phyloP scores from a whole-genome alignment of 805 yeast genomes.

The Candida pseudofarinosa region DNA sequence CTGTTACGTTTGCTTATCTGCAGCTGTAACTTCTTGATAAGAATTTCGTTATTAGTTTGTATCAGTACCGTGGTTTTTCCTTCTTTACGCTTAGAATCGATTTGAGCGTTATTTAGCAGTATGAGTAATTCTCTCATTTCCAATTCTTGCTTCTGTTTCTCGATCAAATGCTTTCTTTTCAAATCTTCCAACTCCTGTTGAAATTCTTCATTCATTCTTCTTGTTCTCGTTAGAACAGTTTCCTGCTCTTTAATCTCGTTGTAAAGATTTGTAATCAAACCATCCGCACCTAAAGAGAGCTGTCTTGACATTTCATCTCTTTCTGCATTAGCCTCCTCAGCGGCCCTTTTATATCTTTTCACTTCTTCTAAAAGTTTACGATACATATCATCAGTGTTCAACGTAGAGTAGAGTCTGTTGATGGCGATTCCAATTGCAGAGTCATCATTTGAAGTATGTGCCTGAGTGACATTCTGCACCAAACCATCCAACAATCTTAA shows the following conservation, averaged over 20 bases:
- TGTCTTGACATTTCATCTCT: conserved; percentile 61
- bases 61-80: conserved; percentile 36
- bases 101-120: conserved; percentile 48
- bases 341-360: conserved; percentile 45
- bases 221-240: conserved; percentile 51
- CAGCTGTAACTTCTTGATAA: conserved; percentile 39
- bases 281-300: conserved; percentile 72
- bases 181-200: conserved; percentile 59
- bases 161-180: conserved; percentile 54
- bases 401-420: conserved; percentile 62
- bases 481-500: conserved; percentile 63
- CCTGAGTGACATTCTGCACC: conserved; percentile 56
- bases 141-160: conserved; percentile 70
- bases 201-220: conserved; percentile 59
- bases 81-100: conserved; percentile 26
- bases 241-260: conserved; percentile 63
- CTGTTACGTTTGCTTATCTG: conserved; percentile 46
- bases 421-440: conserved; percentile 67
- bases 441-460: conserved; percentile 45
- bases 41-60: conserved; percentile 29
- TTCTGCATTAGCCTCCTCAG: conserved; percentile 57
- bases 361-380: conserved; percentile 59
- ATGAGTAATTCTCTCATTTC: conserved; percentile 73
- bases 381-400: conserved; percentile 85
- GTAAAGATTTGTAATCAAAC: conserved; percentile 56